phyloP scores from a whole-genome alignment of 1,284 basidiomycete genomes.

The Heterobasidion occidentale region DNA sequence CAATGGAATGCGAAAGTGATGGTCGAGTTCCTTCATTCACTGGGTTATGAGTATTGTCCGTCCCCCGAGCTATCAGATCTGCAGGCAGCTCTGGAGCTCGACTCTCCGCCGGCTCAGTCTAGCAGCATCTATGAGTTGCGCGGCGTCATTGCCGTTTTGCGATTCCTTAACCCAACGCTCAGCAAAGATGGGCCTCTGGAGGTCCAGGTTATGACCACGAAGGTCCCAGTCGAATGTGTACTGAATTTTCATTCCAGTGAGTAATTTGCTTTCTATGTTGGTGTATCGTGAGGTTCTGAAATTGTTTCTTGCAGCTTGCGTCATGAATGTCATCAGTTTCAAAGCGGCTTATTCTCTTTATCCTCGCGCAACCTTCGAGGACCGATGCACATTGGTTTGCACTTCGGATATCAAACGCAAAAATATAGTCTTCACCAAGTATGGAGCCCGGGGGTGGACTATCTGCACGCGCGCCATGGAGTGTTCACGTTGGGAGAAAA shows the following conservation, averaged over 20 bases:
- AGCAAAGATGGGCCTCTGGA: not conserved
- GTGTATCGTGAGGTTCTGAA: not conserved
- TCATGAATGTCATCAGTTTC: conserved; percentile 3
- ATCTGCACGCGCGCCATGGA: not conserved
- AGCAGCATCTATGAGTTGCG: not conserved
- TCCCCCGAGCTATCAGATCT: not conserved
- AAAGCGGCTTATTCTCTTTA: not conserved
- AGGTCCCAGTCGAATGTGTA: not conserved
- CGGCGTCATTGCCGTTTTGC: not conserved
- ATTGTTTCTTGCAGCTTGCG: not conserved
- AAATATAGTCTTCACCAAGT: not conserved
- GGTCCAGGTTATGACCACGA: not conserved
- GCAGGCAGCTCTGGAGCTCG: not conserved
- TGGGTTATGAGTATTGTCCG: not conserved
- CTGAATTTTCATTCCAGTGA: not conserved
- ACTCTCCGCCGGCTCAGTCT: not conserved
- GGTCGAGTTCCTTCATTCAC: not conserved
- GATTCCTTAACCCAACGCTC: not conserved
- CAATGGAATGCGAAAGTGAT: not conserved
- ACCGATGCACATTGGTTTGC: not conserved
- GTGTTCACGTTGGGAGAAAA: not conserved
- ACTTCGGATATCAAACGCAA: not conserved
- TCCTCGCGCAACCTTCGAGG: conserved; percentile 1
- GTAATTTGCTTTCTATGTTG: not conserved
- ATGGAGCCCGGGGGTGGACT: not conserved